A percentile compares a stretch with the other conserved stretches of the same genome.
These are phyloP conservation scores for Clonostachys chloroleuca DNA, from an alignment of 2,329 filamentous ascomycete species.

Conservation along the genomic window DNA sequence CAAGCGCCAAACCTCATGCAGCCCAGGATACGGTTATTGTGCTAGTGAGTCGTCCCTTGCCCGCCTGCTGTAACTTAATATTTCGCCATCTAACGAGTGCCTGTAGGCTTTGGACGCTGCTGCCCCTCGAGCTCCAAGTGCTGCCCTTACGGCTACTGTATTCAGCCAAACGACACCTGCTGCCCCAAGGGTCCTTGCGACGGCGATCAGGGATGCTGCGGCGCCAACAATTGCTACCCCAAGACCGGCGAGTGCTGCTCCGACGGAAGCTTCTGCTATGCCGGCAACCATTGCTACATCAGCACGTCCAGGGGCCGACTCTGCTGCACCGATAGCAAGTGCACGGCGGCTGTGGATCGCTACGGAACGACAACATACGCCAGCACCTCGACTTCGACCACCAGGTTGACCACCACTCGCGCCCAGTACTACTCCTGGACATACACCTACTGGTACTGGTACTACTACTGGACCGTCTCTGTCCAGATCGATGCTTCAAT, in stretches of 20 bases:
- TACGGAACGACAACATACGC: slow-evolving; percentile 10
- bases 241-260: slow-evolving; percentile 10
- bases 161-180: slow-evolving; percentile 6
- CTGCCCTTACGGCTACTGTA: slow-evolving; percentile 14
- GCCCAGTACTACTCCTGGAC: slow-evolving; percentile 13
- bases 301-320: neutral
- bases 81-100: neutral
- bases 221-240: slow-evolving; percentile 11
- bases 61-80: neutral
- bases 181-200: slow-evolving; percentile 12
- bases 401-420: slow-evolving; percentile 3
- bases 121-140: slow-evolving; percentile 8
- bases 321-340: slow-evolving; percentile 14
- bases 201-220: slow-evolving; percentile 10
- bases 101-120: slow-evolving; percentile 9
- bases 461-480: slow-evolving; percentile 14
- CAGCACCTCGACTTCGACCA: slow-evolving; percentile 7
- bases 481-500: slow-evolving; percentile 9
- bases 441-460: slow-evolving; percentile 13
- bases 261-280: slow-evolving; percentile 10
- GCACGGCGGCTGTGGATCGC: slow-evolving; percentile 11
- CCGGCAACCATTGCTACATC: slow-evolving; percentile 13
- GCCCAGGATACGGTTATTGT: slow-evolving; percentile 12
- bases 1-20: slow-evolving; percentile 8
- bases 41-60: slow-evolving; percentile 1